Evolutionary conservation across 345 rosid species (phyloP), one percentile per base, ranked within the genome.

Genomic region (Lepidium africanum): DNA sequence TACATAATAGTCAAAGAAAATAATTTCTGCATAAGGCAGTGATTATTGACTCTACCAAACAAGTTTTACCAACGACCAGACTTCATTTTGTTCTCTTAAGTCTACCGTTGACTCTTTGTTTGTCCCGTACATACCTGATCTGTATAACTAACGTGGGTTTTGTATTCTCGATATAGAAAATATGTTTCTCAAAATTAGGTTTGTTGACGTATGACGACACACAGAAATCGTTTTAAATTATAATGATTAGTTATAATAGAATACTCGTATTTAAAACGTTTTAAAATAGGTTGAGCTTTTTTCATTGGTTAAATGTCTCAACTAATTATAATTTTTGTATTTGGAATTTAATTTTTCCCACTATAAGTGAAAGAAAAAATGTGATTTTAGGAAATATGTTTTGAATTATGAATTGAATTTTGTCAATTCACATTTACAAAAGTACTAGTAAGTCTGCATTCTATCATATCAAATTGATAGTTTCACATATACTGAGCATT

Each of bases 71-170:
- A 39, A 69, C 41, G 59, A 69, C 59, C 57, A 15, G 16, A 33
- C 54, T 67, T 45, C 7, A 17, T 33, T 11, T 14, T 19, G 19
- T 17, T 14, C 41, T 59, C 73, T 59, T 30, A 4, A 43, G 53
- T 32, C 37, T 60, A 13, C 37, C 52, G 68, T 52, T 70, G 75
- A 70, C 59, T 70, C 54, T 21, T 51, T 52, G 61, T 61, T 70
- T 70, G 68, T 70, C 62, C 25, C 19, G 42, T 61, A 52, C 47
- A 61, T 36, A 42, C 47, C 30, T 11, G 6, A 21, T 62, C 19
- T 35, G 30, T 16, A 2, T 41, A 33, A 12, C 38, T 7, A 40
- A 17, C 27, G 32, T 3, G 9, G 8, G 10, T 15, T 5, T 23
- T 8, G 12, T 16, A 10, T 19, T 30, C 2, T 53, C 1, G 15